Conservation (phyloP, 208 protist species). For the Leishmania mexicana region DNA sequence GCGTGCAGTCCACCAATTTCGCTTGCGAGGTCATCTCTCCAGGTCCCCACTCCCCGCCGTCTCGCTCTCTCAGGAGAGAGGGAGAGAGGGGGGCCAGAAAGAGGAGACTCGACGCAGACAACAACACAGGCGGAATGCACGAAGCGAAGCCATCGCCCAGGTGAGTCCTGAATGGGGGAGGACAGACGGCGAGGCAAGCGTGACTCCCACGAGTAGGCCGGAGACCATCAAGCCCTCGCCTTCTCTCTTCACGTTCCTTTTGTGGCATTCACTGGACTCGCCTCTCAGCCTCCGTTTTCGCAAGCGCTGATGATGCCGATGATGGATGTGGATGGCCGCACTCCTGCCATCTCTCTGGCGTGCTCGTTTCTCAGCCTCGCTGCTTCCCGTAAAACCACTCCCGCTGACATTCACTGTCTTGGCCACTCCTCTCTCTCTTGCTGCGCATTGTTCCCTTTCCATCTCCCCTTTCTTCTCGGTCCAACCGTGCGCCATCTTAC, state of each 20-base stretch:
- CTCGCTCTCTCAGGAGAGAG: neutral
- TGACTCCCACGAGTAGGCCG: neutral
- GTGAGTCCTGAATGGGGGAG: neutral
- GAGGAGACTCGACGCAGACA: neutral
- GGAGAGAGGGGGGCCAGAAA: neutral
- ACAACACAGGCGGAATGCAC: neutral
- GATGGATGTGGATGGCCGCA: neutral
- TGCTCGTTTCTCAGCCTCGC: neutral
- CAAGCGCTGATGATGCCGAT: neutral
- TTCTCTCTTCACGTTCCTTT: neutral
- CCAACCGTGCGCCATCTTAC: neutral
- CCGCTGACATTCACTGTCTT: neutral
- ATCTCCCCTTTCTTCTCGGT: neutral
- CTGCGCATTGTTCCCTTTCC: neutral
- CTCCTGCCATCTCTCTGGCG: neutral
- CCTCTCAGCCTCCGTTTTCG: neutral
- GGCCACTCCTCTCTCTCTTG: neutral
- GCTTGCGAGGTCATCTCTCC: neutral
- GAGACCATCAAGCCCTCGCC: neutral
- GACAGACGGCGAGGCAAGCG: neutral
- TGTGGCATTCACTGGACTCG: neutral
- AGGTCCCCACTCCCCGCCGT: neutral
- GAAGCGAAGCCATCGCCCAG: neutral
- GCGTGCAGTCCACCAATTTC: neutral
- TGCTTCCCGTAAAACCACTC: neutral